Evolutionary conservation across 1,284 basidiomycete species (phyloP).

Genomic region (Microbotryum scabiosae): DNA sequence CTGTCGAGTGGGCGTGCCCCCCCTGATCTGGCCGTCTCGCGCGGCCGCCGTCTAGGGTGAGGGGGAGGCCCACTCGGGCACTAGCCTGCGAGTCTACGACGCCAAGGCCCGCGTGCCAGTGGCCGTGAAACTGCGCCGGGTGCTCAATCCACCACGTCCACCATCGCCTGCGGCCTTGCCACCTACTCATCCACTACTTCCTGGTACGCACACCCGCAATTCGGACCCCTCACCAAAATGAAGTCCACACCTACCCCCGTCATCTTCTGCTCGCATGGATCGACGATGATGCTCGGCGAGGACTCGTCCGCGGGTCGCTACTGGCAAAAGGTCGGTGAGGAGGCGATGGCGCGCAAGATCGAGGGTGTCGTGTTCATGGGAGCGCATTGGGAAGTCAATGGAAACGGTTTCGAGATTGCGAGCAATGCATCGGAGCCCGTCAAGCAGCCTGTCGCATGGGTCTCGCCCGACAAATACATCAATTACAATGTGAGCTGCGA

Average conservation of each 20-base stretch:
- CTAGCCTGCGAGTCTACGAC: too few relatives aligned
- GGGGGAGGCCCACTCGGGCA: too few relatives aligned
- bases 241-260: not conserved
- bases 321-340: conserved; percentile 30
- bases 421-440: conserved; percentile 17
- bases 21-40: too few relatives aligned
- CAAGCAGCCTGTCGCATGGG: conserved; percentile 34
- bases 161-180: too few relatives aligned
- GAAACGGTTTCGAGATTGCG: conserved; percentile 27
- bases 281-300: conserved; percentile 35
- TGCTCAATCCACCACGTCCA: too few relatives aligned
- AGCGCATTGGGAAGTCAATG: conserved; percentile 31
- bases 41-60: too few relatives aligned
- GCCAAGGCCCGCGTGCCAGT: too few relatives aligned
- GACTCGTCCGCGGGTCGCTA: conserved; percentile 22
- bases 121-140: too few relatives aligned
- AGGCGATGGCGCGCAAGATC: conserved; percentile 25
- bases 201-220: too few relatives aligned
- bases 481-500: conserved; percentile 19
- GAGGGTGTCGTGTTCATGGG: conserved; percentile 35
- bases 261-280: conserved; percentile 21
- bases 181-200: too few relatives aligned
- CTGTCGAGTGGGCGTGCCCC: too few relatives aligned
- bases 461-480: conserved; percentile 28
- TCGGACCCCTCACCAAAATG: too few relatives aligned